Evolutionary conservation across 2,329 filamentous ascomycete genomes (phyloP).

Genomic region (Chrysoporthe deuterocubensis): DNA sequence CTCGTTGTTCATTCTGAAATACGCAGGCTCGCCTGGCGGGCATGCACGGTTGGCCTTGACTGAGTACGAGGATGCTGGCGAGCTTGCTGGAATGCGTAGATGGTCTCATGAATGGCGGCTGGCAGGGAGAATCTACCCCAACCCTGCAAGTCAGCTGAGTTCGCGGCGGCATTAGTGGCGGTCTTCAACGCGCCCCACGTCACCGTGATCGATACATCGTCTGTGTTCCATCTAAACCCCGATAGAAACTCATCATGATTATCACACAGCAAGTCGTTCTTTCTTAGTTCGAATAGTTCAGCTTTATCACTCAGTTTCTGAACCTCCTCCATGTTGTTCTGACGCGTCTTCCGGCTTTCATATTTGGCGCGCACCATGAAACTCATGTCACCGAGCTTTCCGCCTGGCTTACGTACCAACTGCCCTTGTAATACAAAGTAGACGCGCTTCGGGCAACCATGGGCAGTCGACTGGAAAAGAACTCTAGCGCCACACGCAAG

Average conservation of each 20-base stretch:
- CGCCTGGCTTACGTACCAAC: slow-evolving; percentile 14
- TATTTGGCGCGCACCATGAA: slow-evolving; percentile 18
- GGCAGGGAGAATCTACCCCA: background rate
- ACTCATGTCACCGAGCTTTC: background rate
- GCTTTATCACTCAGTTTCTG: background rate
- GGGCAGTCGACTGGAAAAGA: slow-evolving; percentile 65
- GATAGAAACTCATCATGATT: background rate
- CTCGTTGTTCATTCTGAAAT: slow-evolving; percentile 82
- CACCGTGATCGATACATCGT: background rate
- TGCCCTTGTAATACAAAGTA: background rate
- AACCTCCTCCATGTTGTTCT: background rate
- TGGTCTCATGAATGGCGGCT: background rate
- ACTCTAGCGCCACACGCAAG: slow-evolving; percentile 65
- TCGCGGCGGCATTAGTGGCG: background rate
- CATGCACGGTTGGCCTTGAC: background rate
- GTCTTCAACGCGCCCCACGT: slow-evolving; percentile 6
- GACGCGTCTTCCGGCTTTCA: background rate
- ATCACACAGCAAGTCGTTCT: background rate
- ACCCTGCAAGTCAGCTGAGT: background rate
- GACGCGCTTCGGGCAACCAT: slow-evolving; percentile 43
- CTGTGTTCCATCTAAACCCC: background rate
- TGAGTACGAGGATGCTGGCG: background rate
- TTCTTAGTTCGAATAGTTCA: background rate
- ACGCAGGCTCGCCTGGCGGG: background rate
- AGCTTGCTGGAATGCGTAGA: background rate